Conservation (phyloP, 1,284 basidiomycete genomes). For the Irpex sp. region DNA sequence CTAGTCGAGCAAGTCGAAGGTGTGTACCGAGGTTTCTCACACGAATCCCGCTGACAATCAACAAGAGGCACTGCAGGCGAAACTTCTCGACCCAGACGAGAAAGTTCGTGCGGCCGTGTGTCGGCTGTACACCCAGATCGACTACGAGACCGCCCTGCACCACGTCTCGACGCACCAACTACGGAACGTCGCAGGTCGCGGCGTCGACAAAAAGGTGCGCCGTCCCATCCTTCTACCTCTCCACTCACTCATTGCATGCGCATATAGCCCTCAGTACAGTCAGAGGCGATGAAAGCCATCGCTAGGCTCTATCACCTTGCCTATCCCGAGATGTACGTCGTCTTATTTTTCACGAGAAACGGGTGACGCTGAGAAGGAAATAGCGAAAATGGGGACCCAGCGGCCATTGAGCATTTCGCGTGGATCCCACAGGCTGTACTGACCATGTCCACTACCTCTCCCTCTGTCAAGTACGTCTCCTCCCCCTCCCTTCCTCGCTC, state of each 20-base stretch:
- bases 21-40: conserved; percentile 20
- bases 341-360: not conserved
- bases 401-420: conserved; percentile 78
- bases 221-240: no score
- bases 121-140: conserved; percentile 77
- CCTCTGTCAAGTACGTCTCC: conserved; percentile 54
- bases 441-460: conserved; percentile 43
- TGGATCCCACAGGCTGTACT: conserved; percentile 91
- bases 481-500: not conserved
- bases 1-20: conserved; percentile 80
- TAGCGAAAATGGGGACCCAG: conserved; percentile 78
- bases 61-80: conserved; percentile 60
- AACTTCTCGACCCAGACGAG: conserved; percentile 88
- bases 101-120: conserved; percentile 86
- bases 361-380: conserved; percentile 5
- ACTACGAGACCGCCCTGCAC: conserved; percentile 89
- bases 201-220: conserved; percentile 82
- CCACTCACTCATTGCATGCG: not conserved
- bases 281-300: conserved; percentile 76
- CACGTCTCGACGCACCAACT: conserved; percentile 71
- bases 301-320: conserved; percentile 82
- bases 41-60: conserved; percentile 1
- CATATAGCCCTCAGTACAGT: conserved; percentile 68
- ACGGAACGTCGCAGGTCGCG: conserved; percentile 65
- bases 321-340: conserved; percentile 82